These are phyloP conservation scores for Ilex paraguariensis DNA, from an alignment of 305 asterid genomes.

Conservation along the genomic window DNA sequence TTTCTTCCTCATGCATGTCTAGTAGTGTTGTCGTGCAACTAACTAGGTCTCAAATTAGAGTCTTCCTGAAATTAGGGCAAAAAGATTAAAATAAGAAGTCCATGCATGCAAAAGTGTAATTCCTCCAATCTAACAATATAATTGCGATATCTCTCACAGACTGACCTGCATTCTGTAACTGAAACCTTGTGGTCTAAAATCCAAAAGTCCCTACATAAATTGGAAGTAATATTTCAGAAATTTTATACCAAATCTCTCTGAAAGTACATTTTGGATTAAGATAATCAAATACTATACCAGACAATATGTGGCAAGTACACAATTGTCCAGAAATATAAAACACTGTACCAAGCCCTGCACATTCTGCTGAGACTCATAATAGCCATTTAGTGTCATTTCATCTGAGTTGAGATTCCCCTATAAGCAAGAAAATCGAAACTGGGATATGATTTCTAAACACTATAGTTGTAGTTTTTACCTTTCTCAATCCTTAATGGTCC, in stretches of 20 bases:
- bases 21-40: conserved; percentile 47
- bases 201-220: conserved; percentile 64
- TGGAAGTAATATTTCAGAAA: conserved; percentile 1
- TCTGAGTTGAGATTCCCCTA: no score
- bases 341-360: no score
- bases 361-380: no score
- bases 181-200: conserved; percentile 70
- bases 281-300: conserved; percentile 41
- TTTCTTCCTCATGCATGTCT: neutral
- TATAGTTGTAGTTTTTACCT: no score
- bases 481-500: no score
- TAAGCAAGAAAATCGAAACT: no score
- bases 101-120: neutral
- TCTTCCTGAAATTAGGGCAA: conserved; percentile 53
- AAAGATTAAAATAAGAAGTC: conserved; percentile 10
- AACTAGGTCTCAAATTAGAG: conserved; percentile 51
- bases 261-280: conserved; percentile 5
- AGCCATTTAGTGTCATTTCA: no score
- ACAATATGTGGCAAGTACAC: no score
- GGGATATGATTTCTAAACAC: no score
- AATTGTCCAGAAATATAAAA: no score
- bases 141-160: conserved; percentile 17
- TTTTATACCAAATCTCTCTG: neutral
- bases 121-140: conserved; percentile 2
- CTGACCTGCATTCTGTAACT: conserved; percentile 58